Conservation (phyloP, 148 eudicot species). For the Chenopodium berlandieri region DNA sequence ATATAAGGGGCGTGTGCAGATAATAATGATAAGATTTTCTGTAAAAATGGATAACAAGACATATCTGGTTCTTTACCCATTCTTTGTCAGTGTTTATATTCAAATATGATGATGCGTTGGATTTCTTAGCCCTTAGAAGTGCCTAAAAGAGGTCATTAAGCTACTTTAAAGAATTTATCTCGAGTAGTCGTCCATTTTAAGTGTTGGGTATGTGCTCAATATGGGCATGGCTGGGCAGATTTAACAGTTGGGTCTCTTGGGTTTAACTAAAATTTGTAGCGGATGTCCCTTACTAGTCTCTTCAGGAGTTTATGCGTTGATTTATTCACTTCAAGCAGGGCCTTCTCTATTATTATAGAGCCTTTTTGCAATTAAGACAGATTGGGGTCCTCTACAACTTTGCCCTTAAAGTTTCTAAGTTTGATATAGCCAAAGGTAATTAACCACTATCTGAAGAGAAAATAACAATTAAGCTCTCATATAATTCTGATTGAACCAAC, state of each 20-base stretch:
- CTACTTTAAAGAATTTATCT: not conserved
- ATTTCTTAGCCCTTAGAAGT: not conserved
- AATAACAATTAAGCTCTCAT: no score
- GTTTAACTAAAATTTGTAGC: not conserved
- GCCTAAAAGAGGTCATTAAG: not conserved
- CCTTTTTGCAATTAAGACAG: no score
- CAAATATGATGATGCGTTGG: not conserved
- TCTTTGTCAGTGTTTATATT: not conserved
- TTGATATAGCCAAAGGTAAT: no score
- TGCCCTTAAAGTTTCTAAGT: no score
- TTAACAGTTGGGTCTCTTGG: not conserved
- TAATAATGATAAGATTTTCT: not conserved
- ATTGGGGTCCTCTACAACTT: no score
- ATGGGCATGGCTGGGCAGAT: not conserved
- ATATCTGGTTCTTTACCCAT: not conserved
- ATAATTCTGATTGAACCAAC: no score
- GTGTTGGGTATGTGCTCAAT: not conserved
- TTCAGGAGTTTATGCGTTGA: not conserved
- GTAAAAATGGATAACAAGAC: not conserved
- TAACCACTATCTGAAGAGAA: no score
- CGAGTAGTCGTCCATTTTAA: not conserved
- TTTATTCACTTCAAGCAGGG: not conserved
- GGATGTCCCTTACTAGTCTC: not conserved
- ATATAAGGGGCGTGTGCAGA: not conserved
- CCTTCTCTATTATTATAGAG: no score